Conservation (phyloP, 2,329 filamentous ascomycete genomes). For the Fonsecaea multimorphosa region DNA sequence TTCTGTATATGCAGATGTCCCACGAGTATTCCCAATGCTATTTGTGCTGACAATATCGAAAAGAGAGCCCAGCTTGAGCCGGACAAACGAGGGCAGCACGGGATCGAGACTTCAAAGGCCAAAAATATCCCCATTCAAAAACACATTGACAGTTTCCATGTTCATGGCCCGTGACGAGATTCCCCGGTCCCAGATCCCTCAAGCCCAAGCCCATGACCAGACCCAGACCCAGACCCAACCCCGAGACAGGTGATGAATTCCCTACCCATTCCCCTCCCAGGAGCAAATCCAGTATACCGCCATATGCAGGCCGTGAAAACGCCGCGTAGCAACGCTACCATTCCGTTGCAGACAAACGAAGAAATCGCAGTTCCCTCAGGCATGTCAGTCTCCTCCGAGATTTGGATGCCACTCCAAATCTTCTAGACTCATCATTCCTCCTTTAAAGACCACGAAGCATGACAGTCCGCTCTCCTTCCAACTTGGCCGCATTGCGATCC, state of each 20-base stretch:
- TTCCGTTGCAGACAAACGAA: neutral
- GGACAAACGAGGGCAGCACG: conserved; percentile 2
- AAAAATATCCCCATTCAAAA: neutral
- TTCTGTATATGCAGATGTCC: conserved; percentile 4
- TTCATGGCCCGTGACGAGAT: neutral
- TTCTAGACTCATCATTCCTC: neutral
- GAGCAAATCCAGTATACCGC: neutral
- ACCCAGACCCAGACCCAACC: neutral
- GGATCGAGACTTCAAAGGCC: neutral
- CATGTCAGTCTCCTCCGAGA: neutral
- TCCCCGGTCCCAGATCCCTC: neutral
- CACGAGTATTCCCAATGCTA: neutral
- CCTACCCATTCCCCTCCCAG: neutral
- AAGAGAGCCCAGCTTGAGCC: neutral
- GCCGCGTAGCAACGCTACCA: neutral
- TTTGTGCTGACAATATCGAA: neutral
- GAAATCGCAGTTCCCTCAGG: conserved; percentile 1
- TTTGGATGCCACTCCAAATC: neutral
- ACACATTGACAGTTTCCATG: neutral
- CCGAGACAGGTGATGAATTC: neutral
- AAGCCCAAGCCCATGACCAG: neutral
- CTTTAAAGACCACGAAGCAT: conserved; percentile 86
- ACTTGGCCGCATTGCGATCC: conserved; percentile 88
- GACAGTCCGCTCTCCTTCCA: conserved; percentile 90
- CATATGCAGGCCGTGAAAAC: neutral